Base-by-base conservation (phyloP, 768 basidiomycete species). In the Suillus sp. region DNA sequence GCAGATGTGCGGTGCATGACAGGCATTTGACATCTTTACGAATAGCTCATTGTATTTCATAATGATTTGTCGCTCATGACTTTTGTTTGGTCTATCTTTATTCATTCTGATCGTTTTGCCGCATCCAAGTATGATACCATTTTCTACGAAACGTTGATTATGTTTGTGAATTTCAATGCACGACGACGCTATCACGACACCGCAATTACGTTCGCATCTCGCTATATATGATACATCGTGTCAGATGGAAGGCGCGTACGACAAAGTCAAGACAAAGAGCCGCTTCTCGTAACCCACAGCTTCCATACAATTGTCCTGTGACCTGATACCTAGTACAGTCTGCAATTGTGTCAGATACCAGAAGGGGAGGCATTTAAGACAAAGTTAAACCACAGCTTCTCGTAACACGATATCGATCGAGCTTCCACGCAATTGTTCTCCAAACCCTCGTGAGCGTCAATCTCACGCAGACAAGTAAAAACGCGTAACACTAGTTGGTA, bases 1-100 rank as follows among this genome's bases (percentile, higher is more conserved):
- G 62, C 67, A 70, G 59, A 63, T 66, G 34, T 66, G 65, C 47
- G 64, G 62, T 3, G 50, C 65, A 25, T 67, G 61, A 65, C 45
- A 20, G 62, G 60, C 59, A 48, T 61, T 32, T 32, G 60, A 38
- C 37, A 38, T 57, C 27, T 57, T 53, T 34, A 48, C 59, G 32
- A 34, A 60, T 58, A 47, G 18, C 18, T 63, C 58, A 43, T 16
- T 65, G 64, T 65, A 62, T 38, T 42, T 59, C 64, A 51, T 63
- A 63, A 60, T 63, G 35, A 27, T 30, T 48, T 48, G 22, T 25
- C 32, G 30, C n/a, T 27, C 63, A 13, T 35, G n/a, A n/a, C 32
- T 37, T 18, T 59, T 32, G 32, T 32, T 34, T 50, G 59, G 27
- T 38, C 30, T 66, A 64, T 65, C 65, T 60, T 64, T 64, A 66